Percentiles rank a stretch among this genome's conserved stretches.
phyloP scores from a whole-genome alignment of 2,329 filamentous ascomycete species.

The Trichoderma sp. region DNA sequence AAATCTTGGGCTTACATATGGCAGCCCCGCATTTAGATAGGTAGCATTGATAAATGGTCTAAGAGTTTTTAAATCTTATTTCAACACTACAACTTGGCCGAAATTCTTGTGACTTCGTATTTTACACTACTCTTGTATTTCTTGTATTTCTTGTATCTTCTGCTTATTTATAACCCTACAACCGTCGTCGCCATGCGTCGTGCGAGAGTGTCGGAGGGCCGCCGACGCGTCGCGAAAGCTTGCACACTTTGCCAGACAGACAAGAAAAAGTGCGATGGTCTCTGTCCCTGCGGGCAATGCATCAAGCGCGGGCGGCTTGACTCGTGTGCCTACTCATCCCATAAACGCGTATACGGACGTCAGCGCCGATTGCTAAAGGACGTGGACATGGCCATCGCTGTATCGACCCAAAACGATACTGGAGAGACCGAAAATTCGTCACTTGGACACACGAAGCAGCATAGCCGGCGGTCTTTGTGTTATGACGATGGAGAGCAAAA shows the following conservation, averaged over 20 bases:
- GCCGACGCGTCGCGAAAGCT: slow-evolving; percentile 1
- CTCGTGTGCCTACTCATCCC: slow-evolving; percentile 10
- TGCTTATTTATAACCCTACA: too few species aligned
- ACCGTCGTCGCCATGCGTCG: background rate
- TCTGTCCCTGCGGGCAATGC: slow-evolving; percentile 4
- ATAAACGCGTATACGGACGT: slow-evolving; percentile 15
- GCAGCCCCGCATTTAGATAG: slow-evolving; percentile 3
- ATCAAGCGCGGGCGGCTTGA: slow-evolving; percentile 2
- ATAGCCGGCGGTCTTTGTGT: background rate
- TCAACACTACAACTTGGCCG: too few species aligned
- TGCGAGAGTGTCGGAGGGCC: background rate
- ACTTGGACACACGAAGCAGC: background rate
- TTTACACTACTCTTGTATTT: background rate
- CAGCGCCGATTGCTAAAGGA: slow-evolving; percentile 13
- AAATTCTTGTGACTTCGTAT: too few species aligned
- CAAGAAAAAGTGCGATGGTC: slow-evolving; percentile 14
- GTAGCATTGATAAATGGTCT: background rate
- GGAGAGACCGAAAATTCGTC: background rate
- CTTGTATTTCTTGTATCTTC: too few species aligned
- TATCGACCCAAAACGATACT: background rate
- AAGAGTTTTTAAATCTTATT: too few species aligned
- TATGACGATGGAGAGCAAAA: background rate
- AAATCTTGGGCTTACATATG: background rate
- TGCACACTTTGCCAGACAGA: slow-evolving; percentile 8
- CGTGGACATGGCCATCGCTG: background rate